Evolutionary conservation across 352 stramenopile genomes (phyloP).

Genomic region (Aphanomyces cochlioides): DNA sequence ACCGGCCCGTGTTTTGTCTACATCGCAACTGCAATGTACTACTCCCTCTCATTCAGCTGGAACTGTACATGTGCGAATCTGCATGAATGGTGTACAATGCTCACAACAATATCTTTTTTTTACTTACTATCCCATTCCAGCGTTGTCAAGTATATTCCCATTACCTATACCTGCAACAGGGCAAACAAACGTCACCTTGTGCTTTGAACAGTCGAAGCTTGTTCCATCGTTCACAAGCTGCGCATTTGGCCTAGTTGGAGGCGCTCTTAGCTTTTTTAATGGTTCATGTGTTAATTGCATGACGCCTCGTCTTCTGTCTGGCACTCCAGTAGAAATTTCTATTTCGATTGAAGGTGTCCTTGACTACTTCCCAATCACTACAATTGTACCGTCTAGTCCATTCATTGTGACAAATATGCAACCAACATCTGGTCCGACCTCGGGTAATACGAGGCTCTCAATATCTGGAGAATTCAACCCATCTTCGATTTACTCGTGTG

Average conservation of each 20-base stretch:
- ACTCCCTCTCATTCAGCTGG: conserved; percentile 36
- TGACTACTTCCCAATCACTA: conserved; percentile 32
- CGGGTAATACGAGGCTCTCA: conserved; percentile 42
- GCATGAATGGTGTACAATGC: conserved; percentile 34
- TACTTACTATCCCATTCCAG: conserved; percentile 31
- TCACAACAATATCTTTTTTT: conserved; percentile 26
- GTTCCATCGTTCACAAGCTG: background rate
- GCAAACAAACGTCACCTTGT: conserved; percentile 1
- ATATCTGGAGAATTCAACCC: conserved; percentile 35
- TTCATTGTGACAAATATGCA: conserved; percentile 33
- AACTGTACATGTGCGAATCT: conserved; percentile 37
- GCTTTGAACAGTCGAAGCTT: background rate
- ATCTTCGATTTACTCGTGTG: conserved; percentile 27
- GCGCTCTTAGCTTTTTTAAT: background rate
- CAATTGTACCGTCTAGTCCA: background rate
- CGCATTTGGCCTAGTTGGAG: background rate
- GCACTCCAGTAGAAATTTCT: too few species aligned
- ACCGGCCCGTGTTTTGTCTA: conserved; percentile 33
- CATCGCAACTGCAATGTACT: conserved; percentile 36
- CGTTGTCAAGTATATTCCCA: conserved; percentile 25
- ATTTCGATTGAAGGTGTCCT: conserved; percentile 24
- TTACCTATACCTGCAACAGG: conserved; percentile 23
- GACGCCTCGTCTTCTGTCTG: background rate
- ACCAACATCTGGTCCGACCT: conserved; percentile 37
- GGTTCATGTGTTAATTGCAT: conserved; percentile 1